Percentiles rank a stretch among this genome's conserved stretches.
phyloP scores from a whole-genome alignment of 192 early-diverging fungal genomes.

The Mortierella claussenii region DNA sequence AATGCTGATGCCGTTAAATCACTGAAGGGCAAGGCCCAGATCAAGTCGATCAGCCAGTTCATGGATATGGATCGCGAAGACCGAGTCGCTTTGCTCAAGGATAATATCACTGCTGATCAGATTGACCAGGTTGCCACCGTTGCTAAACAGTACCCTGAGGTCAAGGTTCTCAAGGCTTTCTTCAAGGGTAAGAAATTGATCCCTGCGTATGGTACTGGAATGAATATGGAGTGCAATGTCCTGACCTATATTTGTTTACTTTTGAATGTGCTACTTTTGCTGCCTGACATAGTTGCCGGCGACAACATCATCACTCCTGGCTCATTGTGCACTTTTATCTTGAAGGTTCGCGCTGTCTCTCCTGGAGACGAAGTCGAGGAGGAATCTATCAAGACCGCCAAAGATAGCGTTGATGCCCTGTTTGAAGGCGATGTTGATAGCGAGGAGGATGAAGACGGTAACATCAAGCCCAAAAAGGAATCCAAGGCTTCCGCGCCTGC shows the following conservation, averaged over 20 bases:
- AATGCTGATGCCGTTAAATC: conserved; percentile 73
- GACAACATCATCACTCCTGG: conserved; percentile 83
- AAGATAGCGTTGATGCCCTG: conserved; percentile 37
- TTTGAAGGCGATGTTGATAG: conserved; percentile 49
- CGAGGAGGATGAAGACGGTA: conserved; percentile 60
- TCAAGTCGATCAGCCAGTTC: conserved; percentile 74
- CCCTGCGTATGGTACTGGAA: background rate
- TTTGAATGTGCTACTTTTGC: background rate
- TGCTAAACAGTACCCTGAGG: conserved; percentile 80
- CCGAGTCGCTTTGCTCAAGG: conserved; percentile 64
- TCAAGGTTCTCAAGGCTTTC: conserved; percentile 79
- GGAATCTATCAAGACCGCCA: conserved; percentile 24
- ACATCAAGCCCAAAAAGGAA: conserved; percentile 54
- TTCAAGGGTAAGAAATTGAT: conserved; percentile 73
- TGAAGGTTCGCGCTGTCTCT: conserved; percentile 57
- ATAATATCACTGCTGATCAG: conserved; percentile 66
- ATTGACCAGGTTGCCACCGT: conserved; percentile 76
- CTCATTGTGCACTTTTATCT: conserved; percentile 79
- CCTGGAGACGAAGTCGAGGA: conserved; percentile 46
- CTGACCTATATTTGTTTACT: background rate
- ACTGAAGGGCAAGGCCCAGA: conserved; percentile 71
- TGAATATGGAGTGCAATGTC: background rate
- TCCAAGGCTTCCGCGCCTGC: conserved; percentile 39
- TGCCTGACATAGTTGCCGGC: conserved; percentile 60
- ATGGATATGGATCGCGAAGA: conserved; percentile 72